Evolutionary conservation across 1,284 basidiomycete genomes (phyloP), one percentile per base, ranked within the genome.

Genomic region (Cutaneotrichosporon sp.): DNA sequence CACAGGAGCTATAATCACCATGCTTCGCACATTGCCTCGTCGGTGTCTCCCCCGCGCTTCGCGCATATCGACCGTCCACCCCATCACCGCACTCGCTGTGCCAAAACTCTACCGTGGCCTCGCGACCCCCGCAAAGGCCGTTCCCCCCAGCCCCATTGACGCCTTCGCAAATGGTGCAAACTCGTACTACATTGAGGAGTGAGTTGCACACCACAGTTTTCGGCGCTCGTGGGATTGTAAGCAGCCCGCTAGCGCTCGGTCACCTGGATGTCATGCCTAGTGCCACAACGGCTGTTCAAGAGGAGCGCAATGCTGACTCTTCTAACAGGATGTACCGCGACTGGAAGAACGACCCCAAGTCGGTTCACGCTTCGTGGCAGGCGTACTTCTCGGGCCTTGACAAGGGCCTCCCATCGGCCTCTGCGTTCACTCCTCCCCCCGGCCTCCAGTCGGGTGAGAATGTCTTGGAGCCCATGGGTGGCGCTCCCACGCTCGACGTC

Each of bases 361-460:
- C 90, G 52, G 97, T 99, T 0, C 96, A 99, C 82, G 84, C 88
- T 3, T 97, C 93, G 36, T 99, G 97, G 97, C 86, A 91, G 69
- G 87, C 89, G 62, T 99, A 99, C 83, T 99, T 99, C 78, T 86
- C 88, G 11, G 97, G 92, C 47, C 86, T 99, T 78, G 92, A 97
- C 73, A 90, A 90, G 73, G 96, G 96, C 63, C 78, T 98, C 21
- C 84, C 88, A 4, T 91, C 91, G 67, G 81, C 88, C 52, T 86
- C 90, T 70, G 92, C 96, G 2, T 99, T 92, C 84, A 86, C 87
- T 63, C 88, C 91, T 32, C 91, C 94, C 34, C 94, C 95, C 1
- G 81, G 81, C 21, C 73, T 81, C 68, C 69, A 72, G n/a, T 82
- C 82, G 58, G 80, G 89, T 67, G 71, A 73, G 47, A 82, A 90